A percentile compares a stretch with the other conserved stretches of the same genome.
Conservation (phyloP, 441 rosid species). For the Erodium trifolium region DNA sequence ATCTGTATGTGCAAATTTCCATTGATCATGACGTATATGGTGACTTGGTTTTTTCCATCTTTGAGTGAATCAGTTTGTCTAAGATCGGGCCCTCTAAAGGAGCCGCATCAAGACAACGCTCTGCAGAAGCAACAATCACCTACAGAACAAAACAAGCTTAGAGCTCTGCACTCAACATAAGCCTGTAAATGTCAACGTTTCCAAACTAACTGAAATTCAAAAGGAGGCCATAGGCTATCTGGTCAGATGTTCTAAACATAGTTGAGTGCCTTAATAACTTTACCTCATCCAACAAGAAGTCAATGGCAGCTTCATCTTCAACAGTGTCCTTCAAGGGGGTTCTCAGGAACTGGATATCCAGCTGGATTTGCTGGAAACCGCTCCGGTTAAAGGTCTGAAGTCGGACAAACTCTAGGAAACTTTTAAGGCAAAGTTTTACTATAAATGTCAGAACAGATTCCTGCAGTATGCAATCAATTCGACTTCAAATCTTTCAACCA, state of each 20-base stretch:
- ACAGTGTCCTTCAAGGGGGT: conserved; percentile 58
- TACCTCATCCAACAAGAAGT: conserved; percentile 97
- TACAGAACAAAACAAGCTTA: conserved; percentile 27
- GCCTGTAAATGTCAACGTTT: too few relatives aligned
- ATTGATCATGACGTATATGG: conserved; percentile 16
- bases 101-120: conserved; percentile 86
- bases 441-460: conserved; percentile 68
- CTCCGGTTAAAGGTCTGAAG: conserved; percentile 89
- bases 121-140: conserved; percentile 93
- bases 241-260: too few relatives aligned
- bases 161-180: conserved; percentile 5
- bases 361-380: conserved; percentile 96
- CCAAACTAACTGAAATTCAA: too few relatives aligned
- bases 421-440: conserved; percentile 79
- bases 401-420: conserved; percentile 93
- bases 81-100: conserved; percentile 87
- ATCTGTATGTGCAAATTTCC: not conserved
- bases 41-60: conserved; percentile 46
- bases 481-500: conserved; percentile 16
- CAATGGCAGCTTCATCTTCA: conserved; percentile 83
- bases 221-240: too few relatives aligned
- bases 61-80: conserved; percentile 90
- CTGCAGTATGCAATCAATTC: conserved; percentile 37
- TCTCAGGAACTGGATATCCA: conserved; percentile 90
- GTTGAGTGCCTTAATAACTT: conserved; percentile 9